A percentile compares a stretch with the other conserved stretches of the same genome.
phyloP scores from a whole-genome alignment of 1,284 basidiomycete genomes.

The Trametes pubescens region DNA sequence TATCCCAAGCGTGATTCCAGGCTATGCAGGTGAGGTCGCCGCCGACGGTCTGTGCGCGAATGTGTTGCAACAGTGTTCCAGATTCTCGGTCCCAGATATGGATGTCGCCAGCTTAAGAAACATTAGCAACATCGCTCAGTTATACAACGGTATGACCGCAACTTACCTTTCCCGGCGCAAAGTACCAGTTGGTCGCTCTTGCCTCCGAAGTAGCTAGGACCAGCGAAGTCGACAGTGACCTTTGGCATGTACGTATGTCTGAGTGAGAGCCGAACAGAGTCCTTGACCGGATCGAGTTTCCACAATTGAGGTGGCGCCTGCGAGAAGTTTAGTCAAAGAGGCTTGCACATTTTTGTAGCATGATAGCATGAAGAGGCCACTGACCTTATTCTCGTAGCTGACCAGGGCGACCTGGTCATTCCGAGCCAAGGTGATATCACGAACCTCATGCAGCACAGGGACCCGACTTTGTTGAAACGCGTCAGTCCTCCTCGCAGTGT shows the following conservation, averaged over 20 bases:
- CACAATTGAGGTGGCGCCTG: slow-evolving; percentile 84
- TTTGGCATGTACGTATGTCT: slow-evolving; percentile 80
- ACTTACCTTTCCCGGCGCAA: slow-evolving; percentile 75
- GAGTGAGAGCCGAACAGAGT: slow-evolving; percentile 57
- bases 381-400: slow-evolving; percentile 77
- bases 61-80: slow-evolving; percentile 68
- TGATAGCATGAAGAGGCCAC: slow-evolving; percentile 16
- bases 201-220: slow-evolving; percentile 82
- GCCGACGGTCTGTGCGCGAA: slow-evolving; percentile 64
- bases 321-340: slow-evolving; percentile 11
- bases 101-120: slow-evolving; percentile 69
- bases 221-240: slow-evolving; percentile 73
- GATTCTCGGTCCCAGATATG: slow-evolving; percentile 88
- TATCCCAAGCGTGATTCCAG: slow-evolving; percentile 75
- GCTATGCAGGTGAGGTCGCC: slow-evolving; percentile 80
- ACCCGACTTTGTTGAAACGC: slow-evolving; percentile 59
- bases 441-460: slow-evolving; percentile 81
- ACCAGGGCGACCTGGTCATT: slow-evolving; percentile 71
- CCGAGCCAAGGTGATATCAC: slow-evolving; percentile 72
- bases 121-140: background rate
- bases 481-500: background rate
- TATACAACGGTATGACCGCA: background rate
- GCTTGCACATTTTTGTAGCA: background rate
- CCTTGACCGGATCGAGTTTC: slow-evolving; percentile 72
- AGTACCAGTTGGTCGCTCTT: slow-evolving; percentile 78